Conservation (phyloP, 2,329 filamentous ascomycete species). For the Purpureocillium takamizusanense region DNA sequence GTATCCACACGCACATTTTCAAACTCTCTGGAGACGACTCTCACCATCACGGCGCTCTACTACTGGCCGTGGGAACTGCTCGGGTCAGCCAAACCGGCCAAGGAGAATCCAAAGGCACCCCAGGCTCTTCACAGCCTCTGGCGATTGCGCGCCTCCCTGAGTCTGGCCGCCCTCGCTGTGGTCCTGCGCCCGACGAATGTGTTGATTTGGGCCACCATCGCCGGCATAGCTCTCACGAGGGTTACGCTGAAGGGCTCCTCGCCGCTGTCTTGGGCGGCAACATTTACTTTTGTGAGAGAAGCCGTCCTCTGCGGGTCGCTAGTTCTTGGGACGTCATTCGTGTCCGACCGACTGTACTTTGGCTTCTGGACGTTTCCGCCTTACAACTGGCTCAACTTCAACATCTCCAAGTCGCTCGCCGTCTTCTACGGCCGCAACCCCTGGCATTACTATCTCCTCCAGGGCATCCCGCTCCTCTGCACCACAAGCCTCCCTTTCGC, state of each 20-base stretch:
- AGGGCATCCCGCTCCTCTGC: constrained; percentile 80
- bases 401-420: constrained; percentile 77
- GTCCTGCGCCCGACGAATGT: constrained; percentile 84
- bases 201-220: constrained; percentile 71
- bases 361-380: constrained; percentile 81
- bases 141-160: constrained; percentile 48
- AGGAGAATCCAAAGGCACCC: constrained; percentile 27
- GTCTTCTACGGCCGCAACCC: constrained; percentile 89
- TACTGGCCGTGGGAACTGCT: constrained; percentile 81
- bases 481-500: constrained; percentile 77
- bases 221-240: constrained; percentile 34
- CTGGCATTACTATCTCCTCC: constrained; percentile 86
- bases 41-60: constrained; percentile 71
- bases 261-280: constrained; percentile 30
- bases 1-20: constrained; percentile 89
- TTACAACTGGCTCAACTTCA: constrained; percentile 81
- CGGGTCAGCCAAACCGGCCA: constrained; percentile 25
- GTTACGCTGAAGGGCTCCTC: constrained; percentile 24
- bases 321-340: constrained; percentile 53
- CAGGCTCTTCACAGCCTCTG: constrained; percentile 15
- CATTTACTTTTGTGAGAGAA: constrained; percentile 52
- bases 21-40: constrained; percentile 83
- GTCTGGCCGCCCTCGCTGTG: constrained; percentile 72
- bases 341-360: constrained; percentile 73
- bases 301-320: constrained; percentile 51